phyloP scores from a whole-genome alignment of 768 basidiomycete genomes.

The Krasilnikovozyma curviuscula region DNA sequence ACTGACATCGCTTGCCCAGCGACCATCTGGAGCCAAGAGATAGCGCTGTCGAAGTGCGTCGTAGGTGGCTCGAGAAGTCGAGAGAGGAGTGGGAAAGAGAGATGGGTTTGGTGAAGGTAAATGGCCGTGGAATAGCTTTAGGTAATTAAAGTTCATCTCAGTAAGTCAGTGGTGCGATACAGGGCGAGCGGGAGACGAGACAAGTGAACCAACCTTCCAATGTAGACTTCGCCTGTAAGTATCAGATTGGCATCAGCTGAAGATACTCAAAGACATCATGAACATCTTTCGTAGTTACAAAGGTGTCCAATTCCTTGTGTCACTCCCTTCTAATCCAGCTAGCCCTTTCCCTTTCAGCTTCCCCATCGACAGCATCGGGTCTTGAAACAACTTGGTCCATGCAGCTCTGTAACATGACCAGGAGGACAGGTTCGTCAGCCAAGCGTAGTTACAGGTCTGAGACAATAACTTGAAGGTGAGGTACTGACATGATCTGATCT shows the following conservation, averaged over 20 bases:
- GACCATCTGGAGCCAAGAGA: slow-evolving; percentile 69
- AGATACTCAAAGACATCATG: not conserved
- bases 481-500: too few relatives aligned
- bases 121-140: slow-evolving; percentile 11
- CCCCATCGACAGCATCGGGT: slow-evolving; percentile 6
- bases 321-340: not conserved
- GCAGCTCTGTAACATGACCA: not conserved
- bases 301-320: not conserved
- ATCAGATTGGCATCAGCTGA: not conserved
- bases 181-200: not conserved
- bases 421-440: too few relatives aligned
- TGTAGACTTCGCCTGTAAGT: slow-evolving; percentile 5
- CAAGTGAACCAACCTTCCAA: slow-evolving; percentile 1
- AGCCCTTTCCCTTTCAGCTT: not conserved
- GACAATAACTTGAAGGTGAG: too few relatives aligned
- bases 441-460: too few relatives aligned
- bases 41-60: slow-evolving; percentile 41
- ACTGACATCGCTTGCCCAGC: slow-evolving; percentile 41
- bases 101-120: slow-evolving; percentile 12
- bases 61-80: slow-evolving; percentile 19
- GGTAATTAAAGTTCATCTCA: slow-evolving; percentile 10
- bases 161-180: slow-evolving; percentile 2
- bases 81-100: slow-evolving; percentile 22
- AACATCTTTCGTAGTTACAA: slow-evolving; percentile 5
- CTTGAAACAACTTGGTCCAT: slow-evolving; percentile 3